Evolutionary conservation across 208 protist genomes (phyloP).

Genomic region (Leishmania arabica): DNA sequence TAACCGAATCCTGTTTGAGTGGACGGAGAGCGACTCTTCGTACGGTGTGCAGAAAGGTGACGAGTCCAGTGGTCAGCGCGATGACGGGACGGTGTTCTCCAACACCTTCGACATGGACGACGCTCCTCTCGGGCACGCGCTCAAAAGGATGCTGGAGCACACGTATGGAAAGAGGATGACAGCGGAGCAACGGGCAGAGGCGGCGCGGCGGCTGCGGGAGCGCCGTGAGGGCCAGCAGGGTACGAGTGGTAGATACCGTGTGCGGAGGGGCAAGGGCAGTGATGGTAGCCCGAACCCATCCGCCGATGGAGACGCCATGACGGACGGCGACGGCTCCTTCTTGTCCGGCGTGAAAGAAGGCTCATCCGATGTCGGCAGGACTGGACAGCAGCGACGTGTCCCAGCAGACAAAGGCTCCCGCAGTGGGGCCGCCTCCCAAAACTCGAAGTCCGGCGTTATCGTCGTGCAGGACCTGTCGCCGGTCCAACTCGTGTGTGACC

Average conservation of each 20-base stretch:
- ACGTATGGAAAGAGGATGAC: constrained; percentile 48
- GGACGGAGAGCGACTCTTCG: background rate
- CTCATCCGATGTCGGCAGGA: background rate
- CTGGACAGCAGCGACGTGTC: background rate
- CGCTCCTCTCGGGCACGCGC: background rate
- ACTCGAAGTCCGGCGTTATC: background rate
- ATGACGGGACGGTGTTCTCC: background rate
- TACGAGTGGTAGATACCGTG: background rate
- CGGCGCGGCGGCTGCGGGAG: constrained; percentile 33
- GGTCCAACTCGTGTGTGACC: background rate
- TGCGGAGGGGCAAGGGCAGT: background rate
- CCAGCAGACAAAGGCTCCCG: background rate
- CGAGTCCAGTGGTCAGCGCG: background rate
- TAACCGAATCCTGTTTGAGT: constrained; percentile 5
- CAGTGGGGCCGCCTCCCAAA: too few relatives aligned
- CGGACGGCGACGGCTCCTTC: background rate
- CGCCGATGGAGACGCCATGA: background rate
- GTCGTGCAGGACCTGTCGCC: background rate
- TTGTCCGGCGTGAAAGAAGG: background rate
- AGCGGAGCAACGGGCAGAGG: constrained; percentile 31
- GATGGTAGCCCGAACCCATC: background rate
- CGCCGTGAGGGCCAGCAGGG: constrained; percentile 13
- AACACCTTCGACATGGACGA: background rate
- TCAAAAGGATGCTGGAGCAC: constrained; percentile 34
- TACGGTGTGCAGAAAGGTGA: background rate